A percentile compares a stretch with the other conserved stretches of the same genome.
Conservation (phyloP, 257 asterid genomes). For the Fraxinus cuspidata region DNA sequence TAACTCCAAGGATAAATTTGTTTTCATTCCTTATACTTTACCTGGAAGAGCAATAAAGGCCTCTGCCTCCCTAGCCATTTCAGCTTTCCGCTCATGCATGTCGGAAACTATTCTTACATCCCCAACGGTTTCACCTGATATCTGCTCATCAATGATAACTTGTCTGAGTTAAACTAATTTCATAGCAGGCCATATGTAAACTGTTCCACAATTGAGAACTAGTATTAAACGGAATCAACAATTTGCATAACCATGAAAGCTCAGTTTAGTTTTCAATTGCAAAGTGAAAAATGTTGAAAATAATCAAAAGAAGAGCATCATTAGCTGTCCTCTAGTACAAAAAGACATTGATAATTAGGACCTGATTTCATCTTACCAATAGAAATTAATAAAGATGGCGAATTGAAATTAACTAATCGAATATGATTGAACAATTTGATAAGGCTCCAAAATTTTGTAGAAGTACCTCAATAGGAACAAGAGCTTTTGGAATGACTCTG, state of each 20-base stretch:
- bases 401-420: not conserved
- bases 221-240: not conserved
- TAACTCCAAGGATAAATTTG: not conserved
- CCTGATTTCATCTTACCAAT: not conserved
- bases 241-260: not conserved
- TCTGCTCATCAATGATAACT: constrained; percentile 43
- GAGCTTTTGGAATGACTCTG: constrained; percentile 98
- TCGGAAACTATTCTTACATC: constrained; percentile 87
- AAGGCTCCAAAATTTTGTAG: not conserved
- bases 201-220: not conserved
- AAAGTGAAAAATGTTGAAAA: not conserved
- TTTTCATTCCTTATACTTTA: constrained; percentile 23
- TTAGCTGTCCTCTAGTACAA: not conserved
- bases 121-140: constrained; percentile 95
- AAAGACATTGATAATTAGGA: not conserved
- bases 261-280: not conserved
- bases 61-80: constrained; percentile 89
- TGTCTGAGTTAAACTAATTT: constrained; percentile 10
- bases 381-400: not conserved
- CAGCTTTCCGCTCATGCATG: constrained; percentile 99
- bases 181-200: not conserved
- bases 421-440: not conserved
- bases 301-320: not conserved
- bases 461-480: constrained; percentile 90
- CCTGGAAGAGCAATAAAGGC: constrained; percentile 99